Conservation (phyloP, 805 yeast genomes). For the Henningerozyma blattae region DNA sequence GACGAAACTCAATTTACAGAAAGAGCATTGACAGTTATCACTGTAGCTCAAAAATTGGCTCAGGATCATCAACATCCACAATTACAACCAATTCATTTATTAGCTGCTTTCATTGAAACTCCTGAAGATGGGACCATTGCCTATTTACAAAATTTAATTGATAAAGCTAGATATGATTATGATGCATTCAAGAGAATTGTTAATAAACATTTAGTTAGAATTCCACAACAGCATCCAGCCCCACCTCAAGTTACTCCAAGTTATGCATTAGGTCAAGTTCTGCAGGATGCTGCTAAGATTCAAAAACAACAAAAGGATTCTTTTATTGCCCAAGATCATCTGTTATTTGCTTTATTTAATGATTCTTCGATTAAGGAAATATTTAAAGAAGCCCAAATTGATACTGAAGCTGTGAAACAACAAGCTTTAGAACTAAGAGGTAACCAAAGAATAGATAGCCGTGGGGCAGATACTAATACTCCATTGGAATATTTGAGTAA, state of each 20-base stretch:
- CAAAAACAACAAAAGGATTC: conserved; percentile 82
- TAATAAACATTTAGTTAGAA: conserved; percentile 67
- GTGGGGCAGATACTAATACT: conserved; percentile 85
- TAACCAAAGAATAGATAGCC: conserved; percentile 79
- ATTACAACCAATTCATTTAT: conserved; percentile 74
- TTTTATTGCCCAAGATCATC: conserved; percentile 89
- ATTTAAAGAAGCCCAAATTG: conserved; percentile 60
- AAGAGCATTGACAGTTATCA: conserved; percentile 74
- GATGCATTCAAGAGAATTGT: conserved; percentile 64
- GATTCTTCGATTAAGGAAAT: conserved; percentile 60
- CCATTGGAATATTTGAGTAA: conserved; percentile 74
- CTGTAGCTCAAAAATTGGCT: conserved; percentile 72
- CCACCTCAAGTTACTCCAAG: conserved; percentile 72
- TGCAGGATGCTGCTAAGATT: conserved; percentile 64
- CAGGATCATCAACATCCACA: conserved; percentile 76
- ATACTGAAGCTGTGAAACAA: conserved; percentile 57
- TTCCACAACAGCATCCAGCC: conserved; percentile 84
- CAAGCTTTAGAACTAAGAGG: conserved; percentile 81
- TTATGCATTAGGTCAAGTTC: conserved; percentile 61
- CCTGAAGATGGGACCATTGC: conserved; percentile 42
- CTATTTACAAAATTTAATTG: conserved; percentile 71
- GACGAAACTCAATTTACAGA: conserved; percentile 75
- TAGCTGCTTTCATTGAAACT: conserved; percentile 78
- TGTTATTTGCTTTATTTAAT: conserved; percentile 72
- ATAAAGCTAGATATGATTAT: conserved; percentile 85